phyloP scores from a whole-genome alignment of 352 stramenopile species.

The Globisporangium irregulare region DNA sequence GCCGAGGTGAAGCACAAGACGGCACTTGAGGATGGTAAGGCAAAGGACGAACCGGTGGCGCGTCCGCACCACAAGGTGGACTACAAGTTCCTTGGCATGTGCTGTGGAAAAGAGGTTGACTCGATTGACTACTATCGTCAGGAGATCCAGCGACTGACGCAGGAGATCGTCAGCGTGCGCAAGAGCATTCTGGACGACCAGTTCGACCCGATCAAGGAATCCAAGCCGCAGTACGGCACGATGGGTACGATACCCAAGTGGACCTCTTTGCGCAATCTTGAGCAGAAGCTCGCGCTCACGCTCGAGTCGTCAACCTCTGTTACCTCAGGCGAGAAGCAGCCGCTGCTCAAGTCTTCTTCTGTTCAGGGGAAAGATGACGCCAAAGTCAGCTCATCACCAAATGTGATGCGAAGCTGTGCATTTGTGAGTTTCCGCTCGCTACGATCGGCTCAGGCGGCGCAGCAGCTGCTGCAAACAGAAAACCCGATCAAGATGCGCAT shows the following conservation, averaged over 20 bases:
- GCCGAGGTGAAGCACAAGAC: slow-evolving; percentile 19
- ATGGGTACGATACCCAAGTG: slow-evolving; percentile 8
- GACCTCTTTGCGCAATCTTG: slow-evolving; percentile 12
- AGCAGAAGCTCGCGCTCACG: slow-evolving; percentile 13
- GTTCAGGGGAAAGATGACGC: slow-evolving; percentile 22
- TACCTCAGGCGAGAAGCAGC: slow-evolving; percentile 3
- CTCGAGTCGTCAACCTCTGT: slow-evolving; percentile 9
- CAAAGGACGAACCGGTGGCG: slow-evolving; percentile 22
- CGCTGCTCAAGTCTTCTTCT: slow-evolving; percentile 9
- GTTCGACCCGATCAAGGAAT: slow-evolving; percentile 31
- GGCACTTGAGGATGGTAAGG: slow-evolving; percentile 19
- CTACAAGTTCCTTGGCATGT: slow-evolving; percentile 45
- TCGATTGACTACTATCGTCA: slow-evolving; percentile 57
- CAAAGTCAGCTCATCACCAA: slow-evolving; percentile 28
- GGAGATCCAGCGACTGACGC: slow-evolving; percentile 47
- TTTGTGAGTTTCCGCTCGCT: slow-evolving; percentile 77
- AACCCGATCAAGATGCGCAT: slow-evolving; percentile 63
- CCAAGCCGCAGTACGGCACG: slow-evolving; percentile 23
- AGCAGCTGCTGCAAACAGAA: slow-evolving; percentile 72
- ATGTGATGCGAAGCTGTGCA: slow-evolving; percentile 61
- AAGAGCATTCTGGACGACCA: slow-evolving; percentile 50
- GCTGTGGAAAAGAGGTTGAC: slow-evolving; percentile 47
- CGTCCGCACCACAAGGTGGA: slow-evolving; percentile 38
- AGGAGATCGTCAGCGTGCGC: slow-evolving; percentile 42
- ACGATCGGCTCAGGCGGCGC: slow-evolving; percentile 55